Evolutionary conservation across 805 yeast genomes (phyloP).

Genomic region (Wickerhamomyces alni): DNA sequence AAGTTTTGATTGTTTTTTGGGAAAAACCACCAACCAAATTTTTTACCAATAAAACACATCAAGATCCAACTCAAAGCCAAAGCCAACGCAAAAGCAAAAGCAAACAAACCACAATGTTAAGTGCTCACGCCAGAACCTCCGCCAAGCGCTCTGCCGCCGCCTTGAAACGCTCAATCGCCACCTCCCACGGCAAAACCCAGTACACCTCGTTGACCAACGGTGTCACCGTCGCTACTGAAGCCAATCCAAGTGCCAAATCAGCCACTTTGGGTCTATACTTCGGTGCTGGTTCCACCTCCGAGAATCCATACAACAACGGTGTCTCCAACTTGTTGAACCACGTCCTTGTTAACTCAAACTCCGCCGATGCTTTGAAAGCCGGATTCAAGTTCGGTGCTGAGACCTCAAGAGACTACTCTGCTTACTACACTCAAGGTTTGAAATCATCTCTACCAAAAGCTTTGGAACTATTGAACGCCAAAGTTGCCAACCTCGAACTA

Average conservation of each 20-base stretch:
- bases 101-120: slow-evolving; percentile 1
- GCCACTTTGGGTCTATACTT: slow-evolving; percentile 64
- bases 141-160: slow-evolving; percentile 13
- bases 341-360: slow-evolving; percentile 34
- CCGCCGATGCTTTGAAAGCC: slow-evolving; percentile 31
- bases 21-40: not conserved
- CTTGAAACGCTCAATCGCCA: slow-evolving; percentile 47
- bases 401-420: slow-evolving; percentile 59
- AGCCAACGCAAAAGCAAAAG: too few relatives aligned
- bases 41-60: not conserved
- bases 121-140: slow-evolving; percentile 9
- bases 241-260: slow-evolving; percentile 45
- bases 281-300: slow-evolving; percentile 77
- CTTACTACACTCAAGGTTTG: slow-evolving; percentile 50
- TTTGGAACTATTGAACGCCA: slow-evolving; percentile 42
- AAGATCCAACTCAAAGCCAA: too few relatives aligned
- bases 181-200: slow-evolving; percentile 53
- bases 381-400: slow-evolving; percentile 55
- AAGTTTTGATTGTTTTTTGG: not conserved
- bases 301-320: slow-evolving; percentile 80
- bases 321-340: slow-evolving; percentile 59
- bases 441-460: slow-evolving; percentile 48
- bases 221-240: slow-evolving; percentile 64
- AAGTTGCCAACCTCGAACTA: slow-evolving; percentile 31
- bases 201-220: slow-evolving; percentile 73